Base-by-base conservation (phyloP, 2,329 filamentous ascomycete species). In the Fusarium sp. region DNA sequence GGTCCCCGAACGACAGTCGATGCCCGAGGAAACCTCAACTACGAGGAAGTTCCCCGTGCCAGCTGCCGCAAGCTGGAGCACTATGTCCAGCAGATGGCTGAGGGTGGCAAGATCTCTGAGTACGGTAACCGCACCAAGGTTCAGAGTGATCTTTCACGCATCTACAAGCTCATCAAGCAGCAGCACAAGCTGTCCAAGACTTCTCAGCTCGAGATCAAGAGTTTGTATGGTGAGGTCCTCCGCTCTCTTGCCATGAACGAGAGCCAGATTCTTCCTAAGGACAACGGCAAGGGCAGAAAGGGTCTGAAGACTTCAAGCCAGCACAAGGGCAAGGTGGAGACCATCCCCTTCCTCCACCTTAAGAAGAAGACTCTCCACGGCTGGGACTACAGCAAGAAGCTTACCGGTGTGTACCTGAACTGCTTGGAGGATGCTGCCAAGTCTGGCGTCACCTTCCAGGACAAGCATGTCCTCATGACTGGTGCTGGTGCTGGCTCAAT, bases 351-450 rank as follows among this genome's bases (percentile, higher is more conserved):
- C 88, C 81, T 99, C 49, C 95, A 99, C 76, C 83, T 99, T 55
- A 97, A 97, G 86, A 91, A 92, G 78, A 96, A 96, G 79, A 88
- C 91, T 50, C 87, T 93, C 61, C 91, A 97, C 73, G 94, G 94
- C 61, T 99, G 95, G 95, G 93, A 98, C 74, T 99, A 98, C 83
- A 98, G 92, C 87, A 99, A 98, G 86, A 97, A 96, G 82, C 86
- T 99, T 55, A 98, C 95, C 24, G 91, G 92, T 54, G 79, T 93
- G 69, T 99, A 99, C 76, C 87, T 99, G 31, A 92, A 97, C 75
- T 93, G 92, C 62, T 80, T 99, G 29, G 93, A 97, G 80, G 87
- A 93, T 64, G 93, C 93, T 66, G 95, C 95, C 65, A 91, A 88
- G 72, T 84, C 87, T 53, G 95, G 95, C 76, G 88, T 99, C 58